These are phyloP conservation scores for Schwanniomyces pseudopolymorphus DNA, from an alignment of 805 yeast genomes.

Conservation along the genomic window DNA sequence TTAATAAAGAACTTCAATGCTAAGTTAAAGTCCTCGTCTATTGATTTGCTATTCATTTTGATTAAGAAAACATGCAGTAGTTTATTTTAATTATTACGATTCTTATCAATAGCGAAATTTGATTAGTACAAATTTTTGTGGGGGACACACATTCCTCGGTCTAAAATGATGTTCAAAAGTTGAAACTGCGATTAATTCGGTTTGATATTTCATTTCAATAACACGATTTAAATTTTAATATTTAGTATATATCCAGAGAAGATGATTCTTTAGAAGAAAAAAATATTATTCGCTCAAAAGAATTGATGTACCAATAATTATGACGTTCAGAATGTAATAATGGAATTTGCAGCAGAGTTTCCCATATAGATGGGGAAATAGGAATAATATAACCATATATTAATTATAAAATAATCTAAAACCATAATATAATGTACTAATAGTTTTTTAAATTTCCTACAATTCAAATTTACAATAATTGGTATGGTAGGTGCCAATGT, in stretches of 20 bases:
- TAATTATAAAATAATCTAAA: too few species aligned
- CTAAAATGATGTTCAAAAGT: too few species aligned
- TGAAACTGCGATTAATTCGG: too few species aligned
- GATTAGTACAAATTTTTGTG: not conserved
- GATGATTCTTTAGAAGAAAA: conserved; percentile 8
- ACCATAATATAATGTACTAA: conserved; percentile 32
- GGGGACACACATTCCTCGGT: not conserved
- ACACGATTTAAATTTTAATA: too few species aligned
- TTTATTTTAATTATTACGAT: not conserved
- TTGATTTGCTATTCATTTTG: conserved; percentile 1
- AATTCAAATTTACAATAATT: not conserved
- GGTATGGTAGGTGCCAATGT: too few species aligned
- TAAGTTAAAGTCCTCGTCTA: conserved; percentile 25
- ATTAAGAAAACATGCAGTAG: not conserved
- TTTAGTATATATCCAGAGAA: conserved; percentile 1
- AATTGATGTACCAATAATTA: conserved; percentile 51
- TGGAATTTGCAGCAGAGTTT: conserved; percentile 20
- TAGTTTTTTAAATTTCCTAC: conserved; percentile 3
- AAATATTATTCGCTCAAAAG: conserved; percentile 41
- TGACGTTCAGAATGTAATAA: conserved; percentile 59
- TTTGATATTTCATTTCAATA: conserved; percentile 12
- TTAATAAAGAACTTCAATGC: conserved; percentile 41
- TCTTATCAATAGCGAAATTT: not conserved
- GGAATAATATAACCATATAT: conserved; percentile 48
- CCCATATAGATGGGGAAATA: conserved; percentile 61